These are phyloP conservation scores for Scheffersomyces titani DNA, from an alignment of 1,139 yeast species.

Conservation along the genomic window DNA sequence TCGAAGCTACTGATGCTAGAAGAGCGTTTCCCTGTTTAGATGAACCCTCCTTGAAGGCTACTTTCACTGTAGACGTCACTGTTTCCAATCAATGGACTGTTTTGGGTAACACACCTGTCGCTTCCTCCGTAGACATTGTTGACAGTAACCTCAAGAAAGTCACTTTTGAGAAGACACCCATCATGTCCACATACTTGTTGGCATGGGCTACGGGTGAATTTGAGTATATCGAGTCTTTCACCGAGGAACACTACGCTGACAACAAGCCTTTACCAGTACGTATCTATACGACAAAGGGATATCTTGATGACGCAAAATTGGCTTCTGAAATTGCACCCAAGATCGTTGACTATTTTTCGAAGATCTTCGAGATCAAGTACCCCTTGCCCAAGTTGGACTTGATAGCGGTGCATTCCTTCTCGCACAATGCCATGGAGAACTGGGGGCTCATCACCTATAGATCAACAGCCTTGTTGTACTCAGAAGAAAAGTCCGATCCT, in stretches of 20 bases:
- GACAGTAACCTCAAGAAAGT: conserved; percentile 21
- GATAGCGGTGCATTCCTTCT: conserved; percentile 74
- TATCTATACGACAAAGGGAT: conserved; percentile 73
- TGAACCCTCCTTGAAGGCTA: conserved; percentile 83
- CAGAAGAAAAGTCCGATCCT: conserved; percentile 65
- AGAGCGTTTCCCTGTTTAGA: conserved; percentile 91
- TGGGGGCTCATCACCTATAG: conserved; percentile 88
- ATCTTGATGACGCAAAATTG: conserved; percentile 58
- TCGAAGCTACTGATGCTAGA: conserved; percentile 89
- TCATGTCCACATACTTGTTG: conserved; percentile 73
- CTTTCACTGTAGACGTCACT: conserved; percentile 38
- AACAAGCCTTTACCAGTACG: conserved; percentile 63
- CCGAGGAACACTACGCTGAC: conserved; percentile 33
- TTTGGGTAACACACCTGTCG: conserved; percentile 18
- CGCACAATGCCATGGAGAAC: conserved; percentile 89
- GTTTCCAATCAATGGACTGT: conserved; percentile 15
- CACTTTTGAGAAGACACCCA: conserved; percentile 58
- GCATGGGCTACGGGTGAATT: conserved; percentile 82
- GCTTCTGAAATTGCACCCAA: conserved; percentile 69
- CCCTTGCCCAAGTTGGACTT: conserved; percentile 76
- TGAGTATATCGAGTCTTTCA: conserved; percentile 62
- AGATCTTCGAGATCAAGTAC: conserved; percentile 64
- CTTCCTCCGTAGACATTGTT: background rate
- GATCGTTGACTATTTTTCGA: conserved; percentile 65
- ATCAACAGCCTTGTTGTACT: conserved; percentile 70